Base-by-base conservation (phyloP, 257 asterid genomes). In the Nicotiana attenuata region DNA sequence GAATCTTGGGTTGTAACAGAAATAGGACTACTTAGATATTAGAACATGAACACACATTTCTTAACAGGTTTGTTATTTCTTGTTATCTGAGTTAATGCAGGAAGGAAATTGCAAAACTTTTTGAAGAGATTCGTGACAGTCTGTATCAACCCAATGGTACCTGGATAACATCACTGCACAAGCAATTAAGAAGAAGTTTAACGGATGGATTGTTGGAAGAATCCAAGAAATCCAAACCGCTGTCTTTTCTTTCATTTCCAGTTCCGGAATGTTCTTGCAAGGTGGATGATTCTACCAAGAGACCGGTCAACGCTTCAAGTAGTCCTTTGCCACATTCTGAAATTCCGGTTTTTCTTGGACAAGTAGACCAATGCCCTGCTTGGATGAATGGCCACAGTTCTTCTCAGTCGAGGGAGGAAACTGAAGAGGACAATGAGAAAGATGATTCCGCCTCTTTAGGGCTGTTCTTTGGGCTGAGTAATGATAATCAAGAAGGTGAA, bases 201-300 rank as follows among this genome's bases (percentile, higher is more conserved):
- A 77, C 87, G 0, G 93, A 92, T 33, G 97, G 94, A 14, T 87
- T 94, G 64, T 67, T 77, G 9, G 83, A 89, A 41, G 98, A 89
- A 57, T 84, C 86, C 68, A 82, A 78, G 17, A 82, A 65, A 29
- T 90, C 97, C 52, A 96, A 91, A 80, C 85, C 86, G 3, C 84
- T 66, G 7, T 92, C 94, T 7, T 93, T 94, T 81, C 91, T 96
- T 4, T 91, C 99, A 3, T 96, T 96, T 83, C 98, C 99, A 1
- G 0, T 91, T 33, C 93, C 97, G 2, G 99, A 96, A 85, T 96
- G 99, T 85, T 85, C 96, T 29, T 96, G 99, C 90, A 80, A 56
- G 76, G 83, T 76, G 55, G 81, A 81, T 64, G 80, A 73, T 55
- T 83, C 87, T 2, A 31, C 80, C 2, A 86, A 85, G 82, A 85